Conservation (phyloP, 441 rosid genomes). For the Corymbia calophylla region DNA sequence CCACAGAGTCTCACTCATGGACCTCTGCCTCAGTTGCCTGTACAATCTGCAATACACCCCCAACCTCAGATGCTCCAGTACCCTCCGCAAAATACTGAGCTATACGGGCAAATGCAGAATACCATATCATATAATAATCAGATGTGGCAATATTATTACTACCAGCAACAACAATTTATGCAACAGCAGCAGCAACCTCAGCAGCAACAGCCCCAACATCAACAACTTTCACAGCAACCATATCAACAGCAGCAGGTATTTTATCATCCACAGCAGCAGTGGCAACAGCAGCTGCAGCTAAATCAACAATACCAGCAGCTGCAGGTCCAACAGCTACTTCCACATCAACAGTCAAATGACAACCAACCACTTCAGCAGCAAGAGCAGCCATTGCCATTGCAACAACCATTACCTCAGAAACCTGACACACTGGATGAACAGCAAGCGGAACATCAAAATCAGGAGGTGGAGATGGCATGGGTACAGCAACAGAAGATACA, state of each 20-base stretch:
- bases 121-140: slow-evolving; percentile 52
- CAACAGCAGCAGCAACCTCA: slow-evolving; percentile 42
- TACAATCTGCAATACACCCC: slow-evolving; percentile 26
- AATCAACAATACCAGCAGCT: slow-evolving; percentile 26
- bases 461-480: not conserved
- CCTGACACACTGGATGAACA: not conserved
- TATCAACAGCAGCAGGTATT: slow-evolving; percentile 19
- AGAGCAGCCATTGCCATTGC: not conserved
- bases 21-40: slow-evolving; percentile 20
- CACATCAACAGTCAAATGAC: not conserved
- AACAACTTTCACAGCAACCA: not conserved
- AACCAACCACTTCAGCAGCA: not conserved
- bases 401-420: not conserved
- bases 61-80: slow-evolving; percentile 40
- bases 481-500: not conserved
- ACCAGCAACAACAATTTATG: slow-evolving; percentile 41
- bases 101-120: slow-evolving; percentile 33
- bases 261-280: slow-evolving; percentile 23
- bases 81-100: slow-evolving; percentile 38
- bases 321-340: slow-evolving; percentile 15
- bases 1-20: slow-evolving; percentile 26
- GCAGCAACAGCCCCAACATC: slow-evolving; percentile 6
- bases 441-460: not conserved
- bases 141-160: slow-evolving; percentile 72
- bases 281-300: slow-evolving; percentile 17